Conservation (phyloP, 2,329 filamentous ascomycete genomes). For the Bipolaris cookei region DNA sequence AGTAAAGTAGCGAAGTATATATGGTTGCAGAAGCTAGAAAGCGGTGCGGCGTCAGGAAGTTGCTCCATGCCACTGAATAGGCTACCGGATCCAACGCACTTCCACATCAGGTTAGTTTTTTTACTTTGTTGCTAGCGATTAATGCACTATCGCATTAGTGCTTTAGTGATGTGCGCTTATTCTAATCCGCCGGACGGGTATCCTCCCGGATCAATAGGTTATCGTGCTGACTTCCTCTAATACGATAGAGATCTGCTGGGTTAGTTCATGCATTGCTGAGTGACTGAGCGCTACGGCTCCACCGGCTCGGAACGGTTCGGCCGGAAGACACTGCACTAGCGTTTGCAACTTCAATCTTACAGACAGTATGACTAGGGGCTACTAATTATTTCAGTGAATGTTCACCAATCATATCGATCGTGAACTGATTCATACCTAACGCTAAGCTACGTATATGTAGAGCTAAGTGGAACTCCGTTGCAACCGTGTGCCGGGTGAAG, state of each 20-base stretch:
- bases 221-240: not conserved
- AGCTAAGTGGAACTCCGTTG: not conserved
- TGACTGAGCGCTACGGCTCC: not conserved
- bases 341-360: not conserved
- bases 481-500: not conserved
- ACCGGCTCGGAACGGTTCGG: conserved; percentile 4
- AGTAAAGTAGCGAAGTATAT: not conserved
- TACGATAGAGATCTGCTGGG: not conserved
- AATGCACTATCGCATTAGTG: not conserved
- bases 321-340: not conserved
- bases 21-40: not conserved
- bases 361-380: too few species aligned
- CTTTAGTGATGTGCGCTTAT: conserved; percentile 1
- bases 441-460: not conserved
- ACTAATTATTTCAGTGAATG: too few species aligned
- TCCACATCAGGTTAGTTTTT: conserved; percentile 1
- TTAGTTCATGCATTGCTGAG: conserved; percentile 1
- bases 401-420: too few species aligned
- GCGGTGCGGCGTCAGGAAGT: not conserved
- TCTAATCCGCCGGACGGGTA: not conserved
- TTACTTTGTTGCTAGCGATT: not conserved
- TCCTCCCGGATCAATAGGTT: not conserved
- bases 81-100: not conserved
- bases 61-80: conserved; percentile 3
- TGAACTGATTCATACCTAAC: too few species aligned